Evolutionary conservation across 805 yeast species (phyloP).

Genomic region (Phaffomyces opuntiae): DNA sequence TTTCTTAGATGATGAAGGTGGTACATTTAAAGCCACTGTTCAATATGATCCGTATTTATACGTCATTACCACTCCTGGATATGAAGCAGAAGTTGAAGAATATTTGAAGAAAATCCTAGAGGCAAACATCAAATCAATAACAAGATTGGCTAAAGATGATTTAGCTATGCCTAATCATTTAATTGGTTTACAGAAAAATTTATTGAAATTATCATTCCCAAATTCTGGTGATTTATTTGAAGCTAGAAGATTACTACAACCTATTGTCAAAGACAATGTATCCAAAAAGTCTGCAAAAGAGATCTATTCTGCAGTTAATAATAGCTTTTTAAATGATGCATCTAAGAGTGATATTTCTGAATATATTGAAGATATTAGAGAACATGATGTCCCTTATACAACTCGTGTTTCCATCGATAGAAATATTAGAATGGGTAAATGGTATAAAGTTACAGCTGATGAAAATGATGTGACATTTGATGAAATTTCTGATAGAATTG

Average conservation of each 20-base stretch:
- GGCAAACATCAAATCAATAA: conserved; percentile 46
- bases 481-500: conserved; percentile 68
- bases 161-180: conserved; percentile 79
- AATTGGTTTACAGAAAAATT: conserved; percentile 58
- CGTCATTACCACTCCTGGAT: conserved; percentile 52
- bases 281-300: conserved; percentile 55
- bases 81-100: conserved; percentile 73
- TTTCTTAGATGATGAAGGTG: conserved; percentile 94
- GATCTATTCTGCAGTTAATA: conserved; percentile 50
- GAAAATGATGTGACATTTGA: conserved; percentile 47
- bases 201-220: conserved; percentile 66
- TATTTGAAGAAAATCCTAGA: conserved; percentile 65
- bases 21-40: conserved; percentile 80
- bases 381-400: conserved; percentile 94
- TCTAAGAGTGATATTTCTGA: conserved; percentile 46
- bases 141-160: conserved; percentile 67
- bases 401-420: conserved; percentile 93
- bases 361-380: conserved; percentile 73
- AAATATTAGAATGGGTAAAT: conserved; percentile 84
- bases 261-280: conserved; percentile 65
- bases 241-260: conserved; percentile 64
- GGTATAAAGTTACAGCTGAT: conserved; percentile 77
- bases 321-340: conserved; percentile 23
- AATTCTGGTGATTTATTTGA: conserved; percentile 67
- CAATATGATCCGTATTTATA: conserved; percentile 85